A percentile compares a stretch with the other conserved stretches of the same genome.
Evolutionary conservation across 2,329 filamentous ascomycete species (phyloP).

Genomic region (Sarocladium oryzae): DNA sequence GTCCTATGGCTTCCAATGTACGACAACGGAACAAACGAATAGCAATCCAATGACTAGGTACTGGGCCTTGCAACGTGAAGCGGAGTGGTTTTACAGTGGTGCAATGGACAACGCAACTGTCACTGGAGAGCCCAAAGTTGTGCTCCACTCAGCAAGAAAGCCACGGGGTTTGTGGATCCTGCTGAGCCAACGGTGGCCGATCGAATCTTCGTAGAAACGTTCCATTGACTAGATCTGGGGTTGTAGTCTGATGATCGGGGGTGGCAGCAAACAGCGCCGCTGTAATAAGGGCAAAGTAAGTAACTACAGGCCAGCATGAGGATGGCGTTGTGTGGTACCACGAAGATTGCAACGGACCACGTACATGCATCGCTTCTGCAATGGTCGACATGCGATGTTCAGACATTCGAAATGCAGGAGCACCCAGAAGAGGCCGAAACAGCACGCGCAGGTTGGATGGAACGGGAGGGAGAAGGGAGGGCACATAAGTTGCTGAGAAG

Average conservation of each 20-base stretch:
- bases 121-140: too few species aligned
- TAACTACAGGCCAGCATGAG: too few species aligned
- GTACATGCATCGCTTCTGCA: not conserved
- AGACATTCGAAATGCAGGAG: not conserved
- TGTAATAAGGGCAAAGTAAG: too few species aligned
- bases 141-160: not conserved
- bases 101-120: too few species aligned
- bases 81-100: too few species aligned
- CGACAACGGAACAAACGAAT: too few species aligned
- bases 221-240: slow-evolving; percentile 6
- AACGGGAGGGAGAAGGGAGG: not conserved
- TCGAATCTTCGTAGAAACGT: slow-evolving; percentile 7
- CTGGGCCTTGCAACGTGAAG: too few species aligned
- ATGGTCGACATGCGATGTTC: not conserved
- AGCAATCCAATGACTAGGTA: too few species aligned
- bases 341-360: not conserved
- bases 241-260: slow-evolving; percentile 6
- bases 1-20: too few species aligned
- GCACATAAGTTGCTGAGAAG: not conserved
- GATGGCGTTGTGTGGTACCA: too few species aligned
- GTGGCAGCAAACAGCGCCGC: not conserved
- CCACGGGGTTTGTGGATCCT: slow-evolving; percentile 6
- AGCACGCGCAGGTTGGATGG: not conserved
- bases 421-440: not conserved
- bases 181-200: not conserved